Evolutionary conservation across 2,329 filamentous ascomycete genomes (phyloP), one percentile per base, ranked within the genome.

Genomic region (Diplodia mutila): DNA sequence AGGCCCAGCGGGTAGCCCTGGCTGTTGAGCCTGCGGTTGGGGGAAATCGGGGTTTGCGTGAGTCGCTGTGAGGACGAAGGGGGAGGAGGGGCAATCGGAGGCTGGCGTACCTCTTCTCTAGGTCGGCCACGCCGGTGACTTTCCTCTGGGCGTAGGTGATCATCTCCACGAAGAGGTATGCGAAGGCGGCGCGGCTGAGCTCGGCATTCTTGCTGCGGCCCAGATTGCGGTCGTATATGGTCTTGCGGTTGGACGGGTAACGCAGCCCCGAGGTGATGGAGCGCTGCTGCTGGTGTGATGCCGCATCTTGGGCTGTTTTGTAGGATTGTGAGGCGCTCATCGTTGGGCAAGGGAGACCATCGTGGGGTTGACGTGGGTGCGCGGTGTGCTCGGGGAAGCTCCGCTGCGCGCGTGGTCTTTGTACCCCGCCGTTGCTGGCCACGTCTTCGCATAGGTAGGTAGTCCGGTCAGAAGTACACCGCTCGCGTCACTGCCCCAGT

Each of bases 81-180:
- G 8, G 18, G 14, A 14, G 6, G 2, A 9, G 25, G 53, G 16
- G 51, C 39, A 46, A 46, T 46, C 18, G 46, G 53, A 32, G 48
- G 4, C 11, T 7, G 21, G 18, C 83, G 67, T 81, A 96, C 93
- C 91, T 86, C 82, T 94, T 92, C 79, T 99, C 95, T 21, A 99
- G 84, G 79, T 98, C 95, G 74, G 94, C 91, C 69, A 99, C 97
- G 7, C 93, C 94, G 72, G 91, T 95, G 66, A 97, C 94, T 70
- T 92, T 86, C 75, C 90, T 87, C 79, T 98, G 95, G 72, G 95
- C 94, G 80, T 98, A 98, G 75, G 89, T 90, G 61, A 99, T 94
- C 91, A 98, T 97, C 83, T 97, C 94, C 69, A 91, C 90, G 78
- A 99, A 98, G 68, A 99, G 85, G 80, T 97, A 98, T 51, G 95